These are phyloP conservation scores for Aegilops umbellulata DNA, from an alignment of 176 grass and related monocot species.

Conservation along the genomic window DNA sequence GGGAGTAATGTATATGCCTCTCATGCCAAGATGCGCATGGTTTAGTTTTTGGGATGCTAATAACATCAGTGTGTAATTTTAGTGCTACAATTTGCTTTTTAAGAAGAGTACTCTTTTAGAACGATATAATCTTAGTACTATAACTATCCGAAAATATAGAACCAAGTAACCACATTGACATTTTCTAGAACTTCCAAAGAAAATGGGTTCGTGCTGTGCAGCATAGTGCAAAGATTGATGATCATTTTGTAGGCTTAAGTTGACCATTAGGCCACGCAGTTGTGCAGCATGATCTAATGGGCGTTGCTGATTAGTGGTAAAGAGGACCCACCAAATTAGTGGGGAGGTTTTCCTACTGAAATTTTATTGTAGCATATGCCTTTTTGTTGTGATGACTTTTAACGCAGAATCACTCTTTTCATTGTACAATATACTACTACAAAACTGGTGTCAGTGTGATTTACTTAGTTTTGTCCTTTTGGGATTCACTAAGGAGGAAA, in stretches of 20 bases:
- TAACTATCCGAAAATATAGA: background rate
- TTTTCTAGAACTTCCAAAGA: background rate
- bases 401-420: too few species aligned
- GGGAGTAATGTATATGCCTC: too few species aligned
- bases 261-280: background rate
- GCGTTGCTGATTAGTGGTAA: conserved; percentile 4
- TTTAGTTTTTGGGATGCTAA: background rate
- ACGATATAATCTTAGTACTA: too few species aligned
- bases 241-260: background rate
- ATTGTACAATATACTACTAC: background rate
- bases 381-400: background rate
- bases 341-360: background rate
- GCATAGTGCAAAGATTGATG: background rate
- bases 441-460: background rate
- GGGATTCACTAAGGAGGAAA: background rate
- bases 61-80: background rate
- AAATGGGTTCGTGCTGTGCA: background rate
- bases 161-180: background rate
- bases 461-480: background rate
- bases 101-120: too few species aligned
- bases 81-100: too few species aligned
- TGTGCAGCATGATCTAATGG: background rate
- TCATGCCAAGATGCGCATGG: too few species aligned
- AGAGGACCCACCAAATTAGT: background rate
- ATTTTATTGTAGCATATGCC: background rate